Evolutionary conservation across 2,329 filamentous ascomycete species (phyloP).

Genomic region (Colletotrichum sp.): DNA sequence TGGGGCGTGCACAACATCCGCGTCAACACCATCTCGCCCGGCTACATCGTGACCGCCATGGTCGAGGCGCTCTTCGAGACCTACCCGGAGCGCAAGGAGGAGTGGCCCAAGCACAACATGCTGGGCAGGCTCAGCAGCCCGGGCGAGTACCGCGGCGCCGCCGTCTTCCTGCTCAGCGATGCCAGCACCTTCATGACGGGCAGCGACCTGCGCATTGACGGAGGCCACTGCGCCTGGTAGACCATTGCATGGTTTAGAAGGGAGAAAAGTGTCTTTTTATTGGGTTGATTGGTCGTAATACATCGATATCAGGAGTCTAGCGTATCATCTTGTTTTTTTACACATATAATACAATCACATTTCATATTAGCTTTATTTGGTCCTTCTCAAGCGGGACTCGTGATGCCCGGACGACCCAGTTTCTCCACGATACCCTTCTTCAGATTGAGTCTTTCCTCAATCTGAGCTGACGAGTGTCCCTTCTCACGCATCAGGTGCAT

Average conservation of each 20-base stretch:
- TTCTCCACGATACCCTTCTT: conserved; percentile 48
- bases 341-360: conserved; percentile 11
- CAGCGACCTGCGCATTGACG: conserved; percentile 72
- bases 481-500: conserved; percentile 47
- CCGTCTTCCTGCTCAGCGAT: conserved; percentile 47
- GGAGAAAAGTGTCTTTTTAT: neutral
- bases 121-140: conserved; percentile 71
- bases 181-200: conserved; percentile 46
- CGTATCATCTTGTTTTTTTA: neutral
- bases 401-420: conserved; percentile 45
- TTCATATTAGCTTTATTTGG: neutral
- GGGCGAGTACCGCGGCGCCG: conserved; percentile 73
- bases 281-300: conserved; percentile 6
- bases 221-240: conserved; percentile 69
- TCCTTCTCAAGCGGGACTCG: neutral
- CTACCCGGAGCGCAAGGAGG: conserved; percentile 68
- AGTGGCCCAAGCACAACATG: conserved; percentile 89
- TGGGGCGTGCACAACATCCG: conserved; percentile 77
- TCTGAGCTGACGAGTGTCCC: conserved; percentile 41
- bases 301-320: neutral
- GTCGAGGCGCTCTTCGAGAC: conserved; percentile 79
- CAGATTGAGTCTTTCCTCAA: conserved; percentile 52
- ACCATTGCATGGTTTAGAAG: conserved; percentile 7
- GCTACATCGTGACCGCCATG: conserved; percentile 85
- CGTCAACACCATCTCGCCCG: conserved; percentile 81